These are phyloP conservation scores for Carex myosuroides DNA, from an alignment of 176 grass and related monocot species.

Conservation along the genomic window DNA sequence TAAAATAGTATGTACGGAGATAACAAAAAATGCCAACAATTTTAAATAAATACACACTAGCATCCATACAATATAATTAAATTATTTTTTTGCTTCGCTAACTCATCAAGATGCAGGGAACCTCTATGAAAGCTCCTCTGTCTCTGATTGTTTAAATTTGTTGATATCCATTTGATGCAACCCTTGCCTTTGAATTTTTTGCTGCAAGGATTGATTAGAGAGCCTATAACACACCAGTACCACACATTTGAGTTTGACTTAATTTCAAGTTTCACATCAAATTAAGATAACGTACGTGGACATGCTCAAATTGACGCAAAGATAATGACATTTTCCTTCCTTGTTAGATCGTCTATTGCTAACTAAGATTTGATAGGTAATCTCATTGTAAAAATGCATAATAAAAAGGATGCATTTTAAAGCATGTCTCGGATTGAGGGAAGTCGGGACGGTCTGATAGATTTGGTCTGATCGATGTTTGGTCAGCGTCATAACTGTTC, in stretches of 20 bases:
- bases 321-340: background rate
- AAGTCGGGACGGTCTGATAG: no score
- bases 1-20: no score
- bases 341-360: background rate
- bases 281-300: background rate
- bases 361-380: background rate
- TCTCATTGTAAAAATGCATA: background rate
- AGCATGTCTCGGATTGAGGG: no score
- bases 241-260: constrained; percentile 3
- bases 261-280: background rate
- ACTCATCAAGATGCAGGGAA: background rate
- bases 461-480: no score
- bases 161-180: background rate
- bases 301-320: background rate
- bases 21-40: background rate
- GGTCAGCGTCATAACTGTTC: no score
- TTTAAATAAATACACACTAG: background rate
- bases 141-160: background rate
- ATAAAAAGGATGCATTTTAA: background rate
- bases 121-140: background rate
- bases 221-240: background rate
- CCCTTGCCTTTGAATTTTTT: background rate
- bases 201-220: background rate
- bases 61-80: background rate
- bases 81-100: background rate